phyloP scores from a whole-genome alignment of 2,329 filamentous ascomycete species.

The Talaromyces sp. region DNA sequence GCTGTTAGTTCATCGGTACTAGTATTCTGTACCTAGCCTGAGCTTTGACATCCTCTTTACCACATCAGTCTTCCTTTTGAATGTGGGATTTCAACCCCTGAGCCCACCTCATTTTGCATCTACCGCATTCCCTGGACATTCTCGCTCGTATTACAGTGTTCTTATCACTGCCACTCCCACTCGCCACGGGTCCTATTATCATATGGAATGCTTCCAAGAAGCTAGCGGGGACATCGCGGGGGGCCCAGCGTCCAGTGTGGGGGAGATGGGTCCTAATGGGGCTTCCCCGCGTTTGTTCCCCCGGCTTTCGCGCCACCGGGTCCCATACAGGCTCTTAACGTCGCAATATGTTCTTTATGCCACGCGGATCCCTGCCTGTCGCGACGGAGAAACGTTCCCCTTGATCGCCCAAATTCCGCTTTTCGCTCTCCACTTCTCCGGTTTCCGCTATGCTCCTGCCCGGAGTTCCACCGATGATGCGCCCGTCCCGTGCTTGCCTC shows the following conservation, averaged over 20 bases:
- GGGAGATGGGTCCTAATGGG: background rate
- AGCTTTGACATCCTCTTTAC: background rate
- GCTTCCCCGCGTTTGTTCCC: background rate
- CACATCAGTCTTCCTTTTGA: background rate
- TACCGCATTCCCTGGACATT: background rate
- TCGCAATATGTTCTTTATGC: background rate
- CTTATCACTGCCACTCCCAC: no score
- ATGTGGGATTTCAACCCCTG: background rate
- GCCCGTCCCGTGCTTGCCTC: background rate
- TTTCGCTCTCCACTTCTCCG: background rate
- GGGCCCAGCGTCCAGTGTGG: background rate
- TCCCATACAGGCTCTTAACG: background rate
- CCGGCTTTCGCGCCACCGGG: background rate
- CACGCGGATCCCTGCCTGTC: background rate
- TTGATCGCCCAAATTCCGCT: slow-evolving; percentile 1
- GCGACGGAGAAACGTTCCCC: background rate
- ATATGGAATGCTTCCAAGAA: background rate
- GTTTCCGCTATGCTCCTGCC: background rate
- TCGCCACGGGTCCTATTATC: no score
- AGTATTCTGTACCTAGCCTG: background rate
- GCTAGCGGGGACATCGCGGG: background rate
- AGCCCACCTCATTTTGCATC: background rate
- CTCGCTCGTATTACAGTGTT: background rate
- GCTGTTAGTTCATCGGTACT: background rate
- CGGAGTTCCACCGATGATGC: background rate